phyloP scores from a whole-genome alignment of 2,329 filamentous ascomycete species.

The Tricladium varicosporioides region DNA sequence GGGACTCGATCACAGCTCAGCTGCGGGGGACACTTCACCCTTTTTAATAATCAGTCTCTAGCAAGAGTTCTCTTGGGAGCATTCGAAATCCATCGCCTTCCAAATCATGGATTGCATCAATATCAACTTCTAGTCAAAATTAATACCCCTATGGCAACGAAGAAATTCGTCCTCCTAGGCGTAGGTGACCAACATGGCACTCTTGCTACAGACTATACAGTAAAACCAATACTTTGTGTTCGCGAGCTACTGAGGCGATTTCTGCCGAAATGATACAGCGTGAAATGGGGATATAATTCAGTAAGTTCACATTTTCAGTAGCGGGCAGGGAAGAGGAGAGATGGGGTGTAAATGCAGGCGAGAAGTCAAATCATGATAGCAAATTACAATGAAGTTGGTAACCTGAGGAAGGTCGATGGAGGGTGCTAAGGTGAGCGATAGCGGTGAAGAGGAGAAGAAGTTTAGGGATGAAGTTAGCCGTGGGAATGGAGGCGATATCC shows the following conservation, averaged over 20 bases:
- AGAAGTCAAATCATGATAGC: not conserved
- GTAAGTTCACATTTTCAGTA: not conserved
- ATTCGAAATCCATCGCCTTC: no score
- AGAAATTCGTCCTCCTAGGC: not conserved
- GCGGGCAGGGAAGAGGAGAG: not conserved
- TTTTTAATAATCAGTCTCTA: no score
- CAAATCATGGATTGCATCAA: no score
- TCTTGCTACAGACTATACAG: not conserved
- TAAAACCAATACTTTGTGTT: not conserved
- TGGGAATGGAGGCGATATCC: conserved; percentile 11
- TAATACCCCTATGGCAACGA: no score
- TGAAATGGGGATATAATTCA: not conserved
- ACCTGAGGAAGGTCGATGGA: conserved; percentile 17
- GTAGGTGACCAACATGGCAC: not conserved
- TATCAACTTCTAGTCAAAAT: no score
- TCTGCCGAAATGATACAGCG: not conserved
- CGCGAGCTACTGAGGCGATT: not conserved
- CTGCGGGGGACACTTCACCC: no score
- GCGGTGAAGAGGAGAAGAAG: no score
- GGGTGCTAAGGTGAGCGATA: conserved; percentile 19
- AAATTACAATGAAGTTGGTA: conserved; percentile 19
- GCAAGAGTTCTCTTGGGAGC: no score
- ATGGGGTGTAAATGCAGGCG: no score
- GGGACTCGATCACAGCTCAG: no score
- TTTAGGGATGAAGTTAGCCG: not conserved